Evolutionary conservation across 176 grass and related monocot genomes (phyloP), one percentile per base, ranked within the genome.

Genomic region (Metroxylon sagu): DNA sequence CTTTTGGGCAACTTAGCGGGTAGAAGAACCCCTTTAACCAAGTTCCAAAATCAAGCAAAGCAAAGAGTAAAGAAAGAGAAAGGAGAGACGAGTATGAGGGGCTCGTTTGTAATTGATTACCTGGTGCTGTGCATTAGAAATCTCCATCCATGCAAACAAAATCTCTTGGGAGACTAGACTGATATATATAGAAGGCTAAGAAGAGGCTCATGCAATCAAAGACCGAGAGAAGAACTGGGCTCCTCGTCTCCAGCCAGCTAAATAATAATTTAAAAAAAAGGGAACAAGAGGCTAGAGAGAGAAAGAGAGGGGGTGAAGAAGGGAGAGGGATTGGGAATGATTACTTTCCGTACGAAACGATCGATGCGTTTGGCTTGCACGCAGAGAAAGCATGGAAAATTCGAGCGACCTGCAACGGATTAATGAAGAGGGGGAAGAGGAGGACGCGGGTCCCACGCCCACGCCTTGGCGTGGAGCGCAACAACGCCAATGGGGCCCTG

Each of bases 321-420:
- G 35, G 12, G 35, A 43, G 35, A 43, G 35, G 12, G 35, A 12
- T 23, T 23, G 50, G 2, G 18, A 60, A 60, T 60, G 58, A 60
- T 60, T 60, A 60, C 58, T 17, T 29, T 39, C 58, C 25, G 58
- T 60, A 60, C 58, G 16, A 60, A 29, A 39, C 58, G 14, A 60
- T 60, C 28, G 58, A 60, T 60, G 58, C 10, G 25, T 60, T 60
- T 30, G 58, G 58, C 27, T 60, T 60, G 58, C 58, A 39, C 58
- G 58, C 58, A 56, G 56, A 29, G 56, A 30, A 31, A 60, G 58
- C 58, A 60, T 60, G 58, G 28, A 35, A 60, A 56, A 56, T 56
- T 4, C 53, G 53, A 25, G 53, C 53, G 18, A 18, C 5, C 12
- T 23, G 53, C 53, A 56, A 56, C 53, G 53, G 53, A 25, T 56